Base-by-base conservation (phyloP, 2,329 filamentous ascomycete genomes). In the Ampelomyces quisqualis region DNA sequence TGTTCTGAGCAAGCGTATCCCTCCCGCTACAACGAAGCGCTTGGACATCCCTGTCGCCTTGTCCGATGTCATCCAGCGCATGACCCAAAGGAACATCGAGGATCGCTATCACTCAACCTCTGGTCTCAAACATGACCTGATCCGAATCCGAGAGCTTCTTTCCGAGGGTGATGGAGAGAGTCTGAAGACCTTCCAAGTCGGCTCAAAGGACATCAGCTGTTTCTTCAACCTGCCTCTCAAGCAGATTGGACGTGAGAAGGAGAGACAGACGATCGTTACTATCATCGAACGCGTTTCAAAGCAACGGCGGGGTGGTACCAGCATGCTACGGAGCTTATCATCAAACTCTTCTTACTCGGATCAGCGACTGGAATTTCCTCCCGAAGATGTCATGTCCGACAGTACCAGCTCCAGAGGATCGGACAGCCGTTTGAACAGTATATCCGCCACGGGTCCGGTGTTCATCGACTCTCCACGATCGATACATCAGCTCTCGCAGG, bases 51-150 rank as follows among this genome's bases (percentile, higher is more conserved):
- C 91, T 0, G 88, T 94, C 43, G 85, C 86, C 6, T 74, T 96
- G 28, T 86, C 86, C 1, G 79, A 80, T 21, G 86, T 96, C 29
- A 88, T 97, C 27, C 86, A 91, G 62, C 94, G 90, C 64, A 95
- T 94, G 79, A 95, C 90, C 0, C 84, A 89, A 45, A 95, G 94
- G 68, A 86, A 84, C 45, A 87, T 95, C 9, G 80, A 82, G 41
- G 90, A 96, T 43, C 82, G 91, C 10, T 97, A 96, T 64, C 86
- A 95, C 58, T 95, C 89, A 5, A 86, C 87, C 1, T 90, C 88
- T 43, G 36, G 91, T 2, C 77, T 96, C 43, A 89, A 89, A 52
- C 77, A 88, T 58, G 91, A 97, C 63, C 71, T 97, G 34, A 69
- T 82, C 36, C 78, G 83, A 56, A 82, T 95, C 4, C 83, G 88